Base-by-base conservation (phyloP, 2,329 filamentous ascomycete genomes). In the Pyricularia grisea region DNA sequence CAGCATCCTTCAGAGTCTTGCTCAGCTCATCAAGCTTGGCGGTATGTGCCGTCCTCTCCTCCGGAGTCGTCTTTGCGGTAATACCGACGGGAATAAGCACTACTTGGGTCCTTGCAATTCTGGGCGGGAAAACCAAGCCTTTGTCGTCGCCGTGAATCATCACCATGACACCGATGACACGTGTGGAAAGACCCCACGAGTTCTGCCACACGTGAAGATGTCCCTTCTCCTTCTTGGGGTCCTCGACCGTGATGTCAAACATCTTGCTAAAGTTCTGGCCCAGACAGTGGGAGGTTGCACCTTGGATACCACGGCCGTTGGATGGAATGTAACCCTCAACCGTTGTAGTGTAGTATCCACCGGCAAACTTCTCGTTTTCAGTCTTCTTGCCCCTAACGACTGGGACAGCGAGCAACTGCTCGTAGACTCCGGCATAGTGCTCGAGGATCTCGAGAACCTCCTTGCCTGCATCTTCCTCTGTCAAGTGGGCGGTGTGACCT, bases 221-320 rank as follows among this genome's bases (percentile, higher is more conserved):
- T 74, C 90, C 86, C 73, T 92, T 91, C 81, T 92, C 91, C 79
- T 95, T 86, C 70, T 85, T 84, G 28, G 95, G 95, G 77, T 99
- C 94, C 79, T 99, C 94, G 33, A 99, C 93, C 0, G 91, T 97
- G 78, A 99, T 98, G 79, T 95, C 91, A 78, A 98, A 99, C 72
- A 99, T 99, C 82, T 96, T 97, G 79, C 91, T 94, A 82, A 99
- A 99, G 82, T 99, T 97, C 81, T 99, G 95, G 68, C 95, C 95
- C 10, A 99, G 85, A 75, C 90, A 93, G 83, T 99, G 95, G 68
- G 93, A 97, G 60, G 95, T 99, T 68, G 89, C 95, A 73, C 94
- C 95, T 82, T 99, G 95, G 71, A 99, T 98, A 78, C 95, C 95
- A 77, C 95, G 91, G 28, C 95, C 95, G 72, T 96, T 98, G 71